A percentile compares a stretch with the other conserved stretches of the same genome.
phyloP scores from a whole-genome alignment of 129 eudicot species.

The Tagetes patula region DNA sequence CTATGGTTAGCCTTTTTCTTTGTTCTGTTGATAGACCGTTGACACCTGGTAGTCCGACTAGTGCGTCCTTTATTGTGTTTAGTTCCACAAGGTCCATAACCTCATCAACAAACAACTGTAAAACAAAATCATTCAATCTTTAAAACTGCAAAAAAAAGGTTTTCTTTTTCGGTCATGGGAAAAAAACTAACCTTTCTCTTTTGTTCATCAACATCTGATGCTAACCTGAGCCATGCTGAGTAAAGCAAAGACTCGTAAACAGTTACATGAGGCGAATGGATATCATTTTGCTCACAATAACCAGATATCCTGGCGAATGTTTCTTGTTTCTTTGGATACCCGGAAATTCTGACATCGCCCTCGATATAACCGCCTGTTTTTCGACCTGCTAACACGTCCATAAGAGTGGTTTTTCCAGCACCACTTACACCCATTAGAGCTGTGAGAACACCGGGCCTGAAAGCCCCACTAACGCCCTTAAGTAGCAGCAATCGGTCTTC shows the following conservation, averaged over 20 bases:
- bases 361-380: conserved; percentile 87
- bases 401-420: conserved; percentile 90
- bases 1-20: conserved; percentile 75
- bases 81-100: conserved; percentile 86
- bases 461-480: conserved; percentile 78
- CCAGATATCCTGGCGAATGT: conserved; percentile 86
- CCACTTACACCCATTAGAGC: conserved; percentile 98
- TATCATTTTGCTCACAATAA: conserved; percentile 88
- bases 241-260: conserved; percentile 68
- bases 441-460: conserved; percentile 85
- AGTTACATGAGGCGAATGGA: conserved; percentile 89
- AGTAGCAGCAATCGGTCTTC: conserved; percentile 67
- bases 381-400: conserved; percentile 90
- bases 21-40: conserved; percentile 85
- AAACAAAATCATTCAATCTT: neutral
- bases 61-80: conserved; percentile 47
- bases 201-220: conserved; percentile 56
- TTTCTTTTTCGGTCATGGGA: neutral
- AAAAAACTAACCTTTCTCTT: conserved; percentile 58
- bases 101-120: conserved; percentile 77
- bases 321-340: conserved; percentile 83
- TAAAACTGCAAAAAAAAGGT: neutral
- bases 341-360: conserved; percentile 64
- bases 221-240: conserved; percentile 84
- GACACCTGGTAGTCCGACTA: conserved; percentile 81